These are phyloP conservation scores for Aspergillus arachidicola DNA, from an alignment of 2,329 filamentous ascomycete species.

Conservation along the genomic window DNA sequence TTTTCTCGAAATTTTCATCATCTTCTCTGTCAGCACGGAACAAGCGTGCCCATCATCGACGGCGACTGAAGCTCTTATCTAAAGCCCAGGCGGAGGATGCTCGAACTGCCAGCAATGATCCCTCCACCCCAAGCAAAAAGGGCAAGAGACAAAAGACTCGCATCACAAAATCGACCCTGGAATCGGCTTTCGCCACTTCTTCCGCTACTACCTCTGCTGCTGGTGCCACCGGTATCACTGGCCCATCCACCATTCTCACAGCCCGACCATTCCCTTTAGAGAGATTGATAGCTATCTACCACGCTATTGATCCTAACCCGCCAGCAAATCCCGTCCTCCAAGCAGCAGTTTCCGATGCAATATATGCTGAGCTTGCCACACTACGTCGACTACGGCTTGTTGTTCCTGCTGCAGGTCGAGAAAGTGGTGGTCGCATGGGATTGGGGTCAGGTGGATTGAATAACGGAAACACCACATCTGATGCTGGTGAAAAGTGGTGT, in stretches of 20 bases:
- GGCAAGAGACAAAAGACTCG: constrained; percentile 41
- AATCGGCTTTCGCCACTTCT: constrained; percentile 42
- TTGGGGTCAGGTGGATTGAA: constrained; percentile 28
- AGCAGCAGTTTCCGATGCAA: constrained; percentile 43
- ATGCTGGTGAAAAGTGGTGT: constrained; percentile 51
- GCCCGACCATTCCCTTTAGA: constrained; percentile 50
- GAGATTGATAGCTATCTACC: constrained; percentile 50
- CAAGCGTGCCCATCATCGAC: constrained; percentile 47
- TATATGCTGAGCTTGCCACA: constrained; percentile 51
- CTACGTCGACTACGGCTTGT: constrained; percentile 49
- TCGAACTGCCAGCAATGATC: constrained; percentile 29
- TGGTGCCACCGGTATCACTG: constrained; percentile 35
- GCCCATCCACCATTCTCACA: constrained; percentile 43
- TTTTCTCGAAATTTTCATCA: constrained; percentile 53
- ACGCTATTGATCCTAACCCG: constrained; percentile 50
- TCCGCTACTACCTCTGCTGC: constrained; percentile 40
- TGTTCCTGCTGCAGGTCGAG: constrained; percentile 42
- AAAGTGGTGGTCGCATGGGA: constrained; percentile 32
- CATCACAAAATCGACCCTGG: constrained; percentile 45
- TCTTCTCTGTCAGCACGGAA: constrained; percentile 46
- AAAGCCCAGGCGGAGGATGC: constrained; percentile 41
- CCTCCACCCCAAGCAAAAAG: constrained; percentile 36
- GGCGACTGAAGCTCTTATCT: constrained; percentile 44
- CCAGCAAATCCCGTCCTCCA: constrained; percentile 42
- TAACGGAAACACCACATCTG: constrained; percentile 40